Conservation (phyloP, 768 basidiomycete species). For the Termitomyces sp. region DNA sequence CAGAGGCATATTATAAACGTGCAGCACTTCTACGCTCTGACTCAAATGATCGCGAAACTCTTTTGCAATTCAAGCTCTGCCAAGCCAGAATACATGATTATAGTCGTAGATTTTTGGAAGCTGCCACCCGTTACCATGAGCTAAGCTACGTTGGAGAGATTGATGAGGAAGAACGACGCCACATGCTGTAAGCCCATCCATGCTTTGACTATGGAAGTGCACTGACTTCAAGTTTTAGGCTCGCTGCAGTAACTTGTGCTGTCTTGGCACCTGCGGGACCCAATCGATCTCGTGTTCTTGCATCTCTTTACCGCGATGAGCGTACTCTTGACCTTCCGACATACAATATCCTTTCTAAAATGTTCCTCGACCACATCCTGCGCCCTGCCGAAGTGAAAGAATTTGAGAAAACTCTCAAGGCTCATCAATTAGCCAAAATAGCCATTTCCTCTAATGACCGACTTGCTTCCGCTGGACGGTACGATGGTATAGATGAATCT, state of each 20-base stretch:
- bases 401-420: slow-evolving; percentile 82
- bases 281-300: slow-evolving; percentile 88
- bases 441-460: slow-evolving; percentile 80
- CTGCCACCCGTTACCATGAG: slow-evolving; percentile 91
- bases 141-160: slow-evolving; percentile 87
- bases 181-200: slow-evolving; percentile 72
- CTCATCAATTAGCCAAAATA: slow-evolving; percentile 93
- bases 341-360: slow-evolving; percentile 90
- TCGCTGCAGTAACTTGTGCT: slow-evolving; percentile 92
- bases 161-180: slow-evolving; percentile 87
- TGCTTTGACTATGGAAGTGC: not conserved
- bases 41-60: slow-evolving; percentile 67
- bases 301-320: slow-evolving; percentile 92
- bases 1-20: slow-evolving; percentile 97
- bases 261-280: slow-evolving; percentile 97
- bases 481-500: slow-evolving; percentile 51
- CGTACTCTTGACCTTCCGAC: slow-evolving; percentile 74
- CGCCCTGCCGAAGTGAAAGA: slow-evolving; percentile 84
- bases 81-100: slow-evolving; percentile 96
- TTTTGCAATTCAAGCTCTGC: slow-evolving; percentile 83
- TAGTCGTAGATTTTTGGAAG: slow-evolving; percentile 88
- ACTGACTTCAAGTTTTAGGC: slow-evolving; percentile 32
- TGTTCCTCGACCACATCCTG: slow-evolving; percentile 98
- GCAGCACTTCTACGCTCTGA: slow-evolving; percentile 82
- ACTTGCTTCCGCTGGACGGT: slow-evolving; percentile 61